phyloP scores from a whole-genome alignment of 2,329 filamentous ascomycete genomes.

The Claviceps sp. region DNA sequence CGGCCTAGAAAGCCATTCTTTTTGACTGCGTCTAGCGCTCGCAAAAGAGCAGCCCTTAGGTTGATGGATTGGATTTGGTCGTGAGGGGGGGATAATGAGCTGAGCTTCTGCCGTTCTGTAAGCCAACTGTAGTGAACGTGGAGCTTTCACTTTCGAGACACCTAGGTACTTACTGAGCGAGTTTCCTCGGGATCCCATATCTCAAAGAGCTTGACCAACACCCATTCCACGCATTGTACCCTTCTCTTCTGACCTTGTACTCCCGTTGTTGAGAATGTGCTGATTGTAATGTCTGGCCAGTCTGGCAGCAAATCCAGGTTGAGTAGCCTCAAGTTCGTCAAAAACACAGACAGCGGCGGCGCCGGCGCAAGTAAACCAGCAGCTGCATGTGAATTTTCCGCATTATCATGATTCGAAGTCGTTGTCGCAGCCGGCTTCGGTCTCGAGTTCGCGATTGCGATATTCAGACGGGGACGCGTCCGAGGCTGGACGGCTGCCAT shows the following conservation, averaged over 20 bases:
- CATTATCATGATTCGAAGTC: neutral
- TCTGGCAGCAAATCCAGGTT: constrained; percentile 63
- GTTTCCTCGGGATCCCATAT: constrained; percentile 72
- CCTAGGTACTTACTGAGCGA: constrained; percentile 43
- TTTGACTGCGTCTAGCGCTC: constrained; percentile 72
- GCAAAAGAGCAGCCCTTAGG: constrained; percentile 69
- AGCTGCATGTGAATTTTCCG: neutral
- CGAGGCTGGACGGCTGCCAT: constrained; percentile 9
- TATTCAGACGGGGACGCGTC: constrained; percentile 5
- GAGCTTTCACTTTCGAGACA: neutral
- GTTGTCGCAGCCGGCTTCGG: neutral
- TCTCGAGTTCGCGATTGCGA: neutral
- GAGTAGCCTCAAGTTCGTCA: constrained; percentile 73
- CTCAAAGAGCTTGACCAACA: constrained; percentile 73
- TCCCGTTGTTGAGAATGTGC: constrained; percentile 56
- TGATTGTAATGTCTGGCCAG: constrained; percentile 63
- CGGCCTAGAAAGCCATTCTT: constrained; percentile 72
- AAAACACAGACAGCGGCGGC: constrained; percentile 36
- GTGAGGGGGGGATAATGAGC: constrained; percentile 78
- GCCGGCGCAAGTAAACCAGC: neutral
- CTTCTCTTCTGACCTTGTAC: constrained; percentile 68
- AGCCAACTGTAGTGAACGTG: neutral
- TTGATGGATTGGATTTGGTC: constrained; percentile 87
- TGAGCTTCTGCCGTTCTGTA: constrained; percentile 52
- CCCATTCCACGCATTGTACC: constrained; percentile 77